These are phyloP conservation scores for Umbilicaria muhlenbergii DNA, from an alignment of 495 filamentous ascomycete genomes.

Conservation along the genomic window DNA sequence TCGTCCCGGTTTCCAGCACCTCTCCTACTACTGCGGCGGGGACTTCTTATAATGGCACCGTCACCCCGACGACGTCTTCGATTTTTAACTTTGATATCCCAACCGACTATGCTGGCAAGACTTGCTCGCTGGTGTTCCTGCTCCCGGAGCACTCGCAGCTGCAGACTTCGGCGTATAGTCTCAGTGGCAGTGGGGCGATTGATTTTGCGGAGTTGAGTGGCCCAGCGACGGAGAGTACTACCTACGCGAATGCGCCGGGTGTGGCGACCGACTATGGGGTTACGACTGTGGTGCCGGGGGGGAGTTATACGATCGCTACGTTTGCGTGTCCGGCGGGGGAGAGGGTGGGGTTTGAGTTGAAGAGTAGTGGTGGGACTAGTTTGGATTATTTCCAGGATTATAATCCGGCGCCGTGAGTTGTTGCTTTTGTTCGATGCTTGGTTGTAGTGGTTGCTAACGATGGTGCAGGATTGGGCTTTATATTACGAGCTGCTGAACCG, in stretches of 20 bases:
- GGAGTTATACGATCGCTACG: constrained; percentile 36
- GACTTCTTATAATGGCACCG: constrained; percentile 31
- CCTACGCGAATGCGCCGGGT: constrained; percentile 32
- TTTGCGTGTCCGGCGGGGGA: constrained; percentile 41
- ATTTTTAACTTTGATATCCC: constrained; percentile 61
- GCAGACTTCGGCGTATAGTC: constrained; percentile 37
- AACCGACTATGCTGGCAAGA: constrained; percentile 31
- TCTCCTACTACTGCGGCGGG: constrained; percentile 34
- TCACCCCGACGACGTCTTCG: constrained; percentile 38
- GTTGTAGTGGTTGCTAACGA: too few relatives aligned
- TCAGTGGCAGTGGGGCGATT: constrained; percentile 42
- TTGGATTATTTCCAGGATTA: constrained; percentile 52
- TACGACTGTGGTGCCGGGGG: constrained; percentile 33
- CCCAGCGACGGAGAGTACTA: constrained; percentile 27
- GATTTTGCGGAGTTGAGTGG: constrained; percentile 31
- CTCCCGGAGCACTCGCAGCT: constrained; percentile 39
- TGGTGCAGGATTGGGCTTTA: too few relatives aligned
- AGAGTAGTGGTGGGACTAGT: constrained; percentile 31
- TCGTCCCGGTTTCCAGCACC: constrained; percentile 46
- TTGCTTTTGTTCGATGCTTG: too few relatives aligned
- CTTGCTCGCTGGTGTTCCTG: constrained; percentile 50
- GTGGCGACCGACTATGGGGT: constrained; percentile 28
- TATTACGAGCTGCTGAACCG: too few relatives aligned
- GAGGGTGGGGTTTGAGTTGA: constrained; percentile 35
- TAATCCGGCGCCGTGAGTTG: constrained; percentile 30